phyloP scores from a whole-genome alignment of 805 yeast species.

The Candida boleticola region DNA sequence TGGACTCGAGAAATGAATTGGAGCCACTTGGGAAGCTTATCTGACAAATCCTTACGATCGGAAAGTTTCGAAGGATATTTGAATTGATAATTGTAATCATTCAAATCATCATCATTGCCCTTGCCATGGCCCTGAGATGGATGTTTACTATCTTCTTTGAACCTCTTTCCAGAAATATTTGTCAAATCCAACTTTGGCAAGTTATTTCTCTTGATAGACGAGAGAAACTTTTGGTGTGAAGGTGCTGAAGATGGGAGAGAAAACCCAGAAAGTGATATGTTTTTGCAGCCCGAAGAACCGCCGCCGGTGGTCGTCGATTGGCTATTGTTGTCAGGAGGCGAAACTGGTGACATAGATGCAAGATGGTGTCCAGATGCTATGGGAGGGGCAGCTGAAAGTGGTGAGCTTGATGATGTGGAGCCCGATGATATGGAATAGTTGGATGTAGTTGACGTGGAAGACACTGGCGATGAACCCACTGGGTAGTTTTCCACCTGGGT shows the following conservation, averaged over 20 bases:
- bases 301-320: too few species aligned
- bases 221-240: conserved; percentile 31
- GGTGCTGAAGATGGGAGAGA: conserved; percentile 41
- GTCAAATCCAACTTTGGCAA: conserved; percentile 23
- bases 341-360: conserved; percentile 2
- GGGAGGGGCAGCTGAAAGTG: conserved; percentile 5
- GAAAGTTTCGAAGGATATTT: conserved; percentile 17
- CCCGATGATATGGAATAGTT: conserved; percentile 2
- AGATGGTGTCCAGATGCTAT: neutral
- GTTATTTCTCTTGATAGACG: conserved; percentile 33
- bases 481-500: conserved; percentile 6
- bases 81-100: conserved; percentile 21
- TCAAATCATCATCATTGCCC: conserved; percentile 8
- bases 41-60: conserved; percentile 7
- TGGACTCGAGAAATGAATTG: conserved; percentile 17
- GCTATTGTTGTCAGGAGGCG: conserved; percentile 6
- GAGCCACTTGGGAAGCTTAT: conserved; percentile 34
- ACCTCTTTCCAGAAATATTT: conserved; percentile 4
- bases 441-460: conserved; percentile 1
- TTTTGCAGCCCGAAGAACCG: neutral
- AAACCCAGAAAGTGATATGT: conserved; percentile 33
- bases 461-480: neutral
- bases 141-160: neutral
- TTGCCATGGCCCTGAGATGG: conserved; percentile 2
- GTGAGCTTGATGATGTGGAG: conserved; percentile 12